Evolutionary conservation across 2,329 filamentous ascomycete species (phyloP).

Genomic region (Pseudophaeomoniella oleicola): DNA sequence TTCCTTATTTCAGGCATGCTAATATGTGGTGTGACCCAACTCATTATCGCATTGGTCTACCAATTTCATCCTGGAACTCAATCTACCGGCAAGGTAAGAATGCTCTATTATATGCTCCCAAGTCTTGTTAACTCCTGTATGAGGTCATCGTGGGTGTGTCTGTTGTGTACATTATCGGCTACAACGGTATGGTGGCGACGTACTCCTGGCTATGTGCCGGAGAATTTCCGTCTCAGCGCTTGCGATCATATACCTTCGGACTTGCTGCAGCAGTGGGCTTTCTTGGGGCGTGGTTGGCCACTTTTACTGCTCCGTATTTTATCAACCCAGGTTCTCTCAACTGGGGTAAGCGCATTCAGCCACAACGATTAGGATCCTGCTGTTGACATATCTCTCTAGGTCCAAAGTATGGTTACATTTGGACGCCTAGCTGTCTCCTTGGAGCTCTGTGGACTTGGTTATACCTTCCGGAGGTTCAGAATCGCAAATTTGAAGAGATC

Average conservation of each 20-base stretch:
- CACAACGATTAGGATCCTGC: background rate
- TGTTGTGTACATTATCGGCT: slow-evolving; percentile 38
- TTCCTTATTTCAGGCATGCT: slow-evolving; percentile 38
- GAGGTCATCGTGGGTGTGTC: slow-evolving; percentile 35
- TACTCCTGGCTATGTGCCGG: slow-evolving; percentile 46
- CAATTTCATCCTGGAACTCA: slow-evolving; percentile 23
- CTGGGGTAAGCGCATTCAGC: slow-evolving; percentile 29
- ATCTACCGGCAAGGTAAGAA: slow-evolving; percentile 14
- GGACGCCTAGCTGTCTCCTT: slow-evolving; percentile 9
- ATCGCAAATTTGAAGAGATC: slow-evolving; percentile 21
- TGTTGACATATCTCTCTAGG: slow-evolving; percentile 6
- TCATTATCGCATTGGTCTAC: slow-evolving; percentile 40
- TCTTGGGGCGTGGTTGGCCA: slow-evolving; percentile 41
- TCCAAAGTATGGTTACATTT: slow-evolving; percentile 15
- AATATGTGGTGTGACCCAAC: slow-evolving; percentile 38
- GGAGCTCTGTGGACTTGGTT: slow-evolving; percentile 4
- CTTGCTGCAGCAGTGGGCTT: slow-evolving; percentile 39
- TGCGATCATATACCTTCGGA: slow-evolving; percentile 43
- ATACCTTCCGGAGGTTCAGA: slow-evolving; percentile 37
- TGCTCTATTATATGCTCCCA: slow-evolving; percentile 13
- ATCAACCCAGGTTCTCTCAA: slow-evolving; percentile 39
- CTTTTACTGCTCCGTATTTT: slow-evolving; percentile 45
- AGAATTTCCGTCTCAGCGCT: slow-evolving; percentile 41
- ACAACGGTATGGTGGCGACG: slow-evolving; percentile 39
- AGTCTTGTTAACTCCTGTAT: slow-evolving; percentile 9